Percentiles rank a stretch among this genome's conserved stretches.
Conservation (phyloP, 345 rosid species). For the Hibiscus tridactylites region DNA sequence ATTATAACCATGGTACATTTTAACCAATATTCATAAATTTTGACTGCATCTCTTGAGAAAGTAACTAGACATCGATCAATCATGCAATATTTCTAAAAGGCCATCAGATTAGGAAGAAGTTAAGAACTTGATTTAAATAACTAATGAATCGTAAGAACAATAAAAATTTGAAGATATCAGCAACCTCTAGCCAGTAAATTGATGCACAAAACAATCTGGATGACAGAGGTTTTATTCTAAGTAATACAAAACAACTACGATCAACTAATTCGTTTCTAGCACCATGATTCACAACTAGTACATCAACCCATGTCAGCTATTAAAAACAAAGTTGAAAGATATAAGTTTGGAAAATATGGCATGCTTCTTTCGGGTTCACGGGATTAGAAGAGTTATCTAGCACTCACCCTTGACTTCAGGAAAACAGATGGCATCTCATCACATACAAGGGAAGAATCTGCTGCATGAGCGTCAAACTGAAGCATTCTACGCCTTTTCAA, state of each 20-base stretch:
- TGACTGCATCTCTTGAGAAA: too few species aligned
- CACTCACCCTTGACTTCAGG: slow-evolving; percentile 59
- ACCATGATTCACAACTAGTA: not conserved
- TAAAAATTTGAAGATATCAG: not conserved
- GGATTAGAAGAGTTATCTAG: not conserved
- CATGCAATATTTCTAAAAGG: not conserved
- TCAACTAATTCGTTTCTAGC: not conserved
- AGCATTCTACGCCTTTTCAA: slow-evolving; percentile 87
- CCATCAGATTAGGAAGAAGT: not conserved
- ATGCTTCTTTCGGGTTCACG: not conserved
- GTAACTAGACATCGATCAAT: too few species aligned
- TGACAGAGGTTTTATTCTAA: not conserved
- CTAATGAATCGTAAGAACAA: not conserved
- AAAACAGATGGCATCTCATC: slow-evolving; percentile 59
- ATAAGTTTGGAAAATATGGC: not conserved
- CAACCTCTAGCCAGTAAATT: not conserved
- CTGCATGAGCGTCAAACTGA: slow-evolving; percentile 54
- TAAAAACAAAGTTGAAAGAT: not conserved
- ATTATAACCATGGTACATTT: not conserved
- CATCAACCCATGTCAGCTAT: not conserved
- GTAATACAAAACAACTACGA: not conserved
- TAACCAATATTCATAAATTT: too few species aligned
- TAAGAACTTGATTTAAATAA: not conserved
- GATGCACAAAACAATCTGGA: not conserved
- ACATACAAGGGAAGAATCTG: slow-evolving; percentile 43